Evolutionary conservation across 306 rosid genomes (phyloP).

Genomic region (Quercus bicolor): DNA sequence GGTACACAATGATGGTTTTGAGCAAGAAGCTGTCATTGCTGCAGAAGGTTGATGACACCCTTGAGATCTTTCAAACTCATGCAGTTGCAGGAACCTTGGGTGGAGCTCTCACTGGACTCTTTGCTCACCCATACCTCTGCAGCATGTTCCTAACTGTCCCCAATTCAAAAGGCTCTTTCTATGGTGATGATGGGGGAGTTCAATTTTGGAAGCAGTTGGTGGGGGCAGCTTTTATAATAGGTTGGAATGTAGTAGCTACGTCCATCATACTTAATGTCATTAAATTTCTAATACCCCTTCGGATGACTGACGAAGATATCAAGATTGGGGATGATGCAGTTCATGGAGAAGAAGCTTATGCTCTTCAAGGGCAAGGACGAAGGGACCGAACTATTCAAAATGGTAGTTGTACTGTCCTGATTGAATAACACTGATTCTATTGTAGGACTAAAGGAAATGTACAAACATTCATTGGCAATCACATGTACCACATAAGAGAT

Average conservation of each 20-base stretch:
- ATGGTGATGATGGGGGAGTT: slow-evolving; percentile 3
- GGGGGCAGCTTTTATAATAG: slow-evolving; percentile 12
- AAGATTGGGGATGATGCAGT: slow-evolving; percentile 20
- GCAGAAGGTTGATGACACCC: slow-evolving; percentile 17
- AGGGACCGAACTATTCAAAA: background rate
- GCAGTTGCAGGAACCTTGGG: slow-evolving; percentile 14
- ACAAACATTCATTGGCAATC: background rate
- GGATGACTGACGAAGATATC: slow-evolving; percentile 11
- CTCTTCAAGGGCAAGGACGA: slow-evolving; percentile 11
- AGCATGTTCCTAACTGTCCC: background rate
- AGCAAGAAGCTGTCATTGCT: background rate
- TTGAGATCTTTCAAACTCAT: slow-evolving; percentile 18
- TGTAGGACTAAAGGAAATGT: background rate
- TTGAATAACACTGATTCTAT: background rate
- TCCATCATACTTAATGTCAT: slow-evolving; percentile 6
- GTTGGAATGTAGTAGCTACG: slow-evolving; percentile 13
- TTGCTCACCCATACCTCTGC: slow-evolving; percentile 15
- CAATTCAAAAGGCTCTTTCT: slow-evolving; percentile 5
- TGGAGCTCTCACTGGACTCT: slow-evolving; percentile 16
- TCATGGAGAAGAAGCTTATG: slow-evolving; percentile 20
- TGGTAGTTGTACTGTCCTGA: too few relatives aligned
- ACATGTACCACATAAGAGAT: background rate
- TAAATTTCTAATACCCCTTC: background rate
- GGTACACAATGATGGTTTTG: slow-evolving; percentile 25
- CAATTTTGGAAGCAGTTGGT: slow-evolving; percentile 16